phyloP scores from a whole-genome alignment of 257 asterid species.

The Eucommia ulmoides region DNA sequence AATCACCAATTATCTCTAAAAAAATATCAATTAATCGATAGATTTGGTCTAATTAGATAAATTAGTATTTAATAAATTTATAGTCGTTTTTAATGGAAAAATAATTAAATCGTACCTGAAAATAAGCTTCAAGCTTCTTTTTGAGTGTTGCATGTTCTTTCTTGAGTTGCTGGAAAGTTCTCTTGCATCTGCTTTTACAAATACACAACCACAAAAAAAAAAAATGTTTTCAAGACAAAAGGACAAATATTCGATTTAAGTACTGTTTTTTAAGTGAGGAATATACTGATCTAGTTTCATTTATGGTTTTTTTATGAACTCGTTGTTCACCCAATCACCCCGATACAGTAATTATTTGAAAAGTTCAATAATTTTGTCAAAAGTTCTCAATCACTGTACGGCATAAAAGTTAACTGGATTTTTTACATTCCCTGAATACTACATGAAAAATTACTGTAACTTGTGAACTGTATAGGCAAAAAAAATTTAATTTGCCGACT shows the following conservation, averaged over 20 bases:
- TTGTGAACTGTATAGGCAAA: constrained; percentile 1
- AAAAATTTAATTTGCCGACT: no score
- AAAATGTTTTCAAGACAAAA: neutral
- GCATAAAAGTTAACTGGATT: neutral
- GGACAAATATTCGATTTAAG: neutral
- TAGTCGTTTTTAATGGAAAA: neutral
- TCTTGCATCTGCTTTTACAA: constrained; percentile 42
- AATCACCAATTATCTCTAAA: no score
- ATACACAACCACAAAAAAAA: neutral
- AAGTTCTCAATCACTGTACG: no score
- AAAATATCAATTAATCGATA: no score
- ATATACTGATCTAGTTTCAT: neutral
- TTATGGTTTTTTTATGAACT: neutral
- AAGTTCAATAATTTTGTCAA: neutral
- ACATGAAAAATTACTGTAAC: neutral
- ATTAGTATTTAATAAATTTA: no score
- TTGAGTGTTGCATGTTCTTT: constrained; percentile 49
- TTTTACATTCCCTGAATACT: neutral
- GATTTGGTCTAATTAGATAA: no score
- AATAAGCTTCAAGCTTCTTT: constrained; percentile 65
- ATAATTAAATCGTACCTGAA: constrained; percentile 35
- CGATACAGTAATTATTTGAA: neutral
- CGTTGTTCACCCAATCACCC: neutral
- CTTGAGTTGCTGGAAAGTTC: constrained; percentile 57
- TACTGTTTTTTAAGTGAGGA: neutral